Conservation (phyloP, 257 asterid species). For the Salvia miltiorrhiza region DNA sequence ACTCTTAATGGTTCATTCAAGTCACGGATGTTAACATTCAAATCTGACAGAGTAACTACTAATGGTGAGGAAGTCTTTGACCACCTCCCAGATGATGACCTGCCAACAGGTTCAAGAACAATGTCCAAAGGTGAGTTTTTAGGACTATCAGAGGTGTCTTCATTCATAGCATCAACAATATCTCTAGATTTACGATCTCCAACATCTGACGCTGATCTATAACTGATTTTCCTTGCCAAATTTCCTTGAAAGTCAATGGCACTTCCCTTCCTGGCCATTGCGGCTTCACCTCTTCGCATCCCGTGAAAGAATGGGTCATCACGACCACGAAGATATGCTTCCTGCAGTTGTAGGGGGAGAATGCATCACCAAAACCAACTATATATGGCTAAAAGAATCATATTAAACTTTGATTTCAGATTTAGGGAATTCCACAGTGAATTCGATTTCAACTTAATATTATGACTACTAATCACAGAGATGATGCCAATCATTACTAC, state of each 20-base stretch:
- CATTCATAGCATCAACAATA: constrained; percentile 19
- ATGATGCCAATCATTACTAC: neutral
- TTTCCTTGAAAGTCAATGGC: constrained; percentile 39
- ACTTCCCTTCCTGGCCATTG: constrained; percentile 31
- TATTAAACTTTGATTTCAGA: neutral
- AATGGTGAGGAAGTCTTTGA: constrained; percentile 49
- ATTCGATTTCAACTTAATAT: neutral
- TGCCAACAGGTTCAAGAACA: constrained; percentile 51
- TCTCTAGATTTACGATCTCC: constrained; percentile 40
- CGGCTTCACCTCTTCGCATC: constrained; percentile 66
- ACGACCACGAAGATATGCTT: constrained; percentile 52
- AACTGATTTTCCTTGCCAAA: constrained; percentile 19
- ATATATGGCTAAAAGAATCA: neutral
- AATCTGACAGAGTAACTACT: constrained; percentile 29
- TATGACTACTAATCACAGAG: neutral
- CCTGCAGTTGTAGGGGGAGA: constrained; percentile 30
- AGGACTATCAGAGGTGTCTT: constrained; percentile 30
- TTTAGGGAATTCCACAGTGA: too few species aligned
- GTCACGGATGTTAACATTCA: constrained; percentile 23
- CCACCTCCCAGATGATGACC: constrained; percentile 61
- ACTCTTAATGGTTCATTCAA: constrained; percentile 22
- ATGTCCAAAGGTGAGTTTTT: constrained; percentile 44
- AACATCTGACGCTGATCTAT: constrained; percentile 51
- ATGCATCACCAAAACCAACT: constrained; percentile 1
- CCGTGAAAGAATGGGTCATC: constrained; percentile 65